Percentiles rank a stretch among this genome's conserved stretches.
phyloP scores from a whole-genome alignment of 2,329 filamentous ascomycete genomes.

The Paraconiothyrium brasiliense region DNA sequence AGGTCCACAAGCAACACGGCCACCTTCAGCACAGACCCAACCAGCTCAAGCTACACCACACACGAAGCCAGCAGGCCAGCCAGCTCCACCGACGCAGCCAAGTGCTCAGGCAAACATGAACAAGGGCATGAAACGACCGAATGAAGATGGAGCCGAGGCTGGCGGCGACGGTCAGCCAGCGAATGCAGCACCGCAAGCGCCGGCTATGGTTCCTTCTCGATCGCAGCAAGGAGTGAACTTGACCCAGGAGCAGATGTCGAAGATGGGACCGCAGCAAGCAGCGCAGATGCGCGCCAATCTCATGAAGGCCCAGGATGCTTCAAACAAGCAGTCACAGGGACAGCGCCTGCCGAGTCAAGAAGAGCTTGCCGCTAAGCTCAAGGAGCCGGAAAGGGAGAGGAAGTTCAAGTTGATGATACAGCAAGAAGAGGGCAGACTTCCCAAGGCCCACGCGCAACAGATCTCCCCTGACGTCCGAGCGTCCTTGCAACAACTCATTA shows the following conservation, averaged over 20 bases:
- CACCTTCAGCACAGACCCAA: constrained; percentile 34
- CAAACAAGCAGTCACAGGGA: constrained; percentile 39
- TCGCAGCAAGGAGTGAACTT: constrained; percentile 43
- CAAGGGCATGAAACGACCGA: constrained; percentile 49
- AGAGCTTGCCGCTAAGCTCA: constrained; percentile 38
- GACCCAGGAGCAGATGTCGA: constrained; percentile 46
- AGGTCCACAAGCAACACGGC: constrained; percentile 32
- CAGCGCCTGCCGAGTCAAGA: constrained; percentile 31
- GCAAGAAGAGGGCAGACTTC: constrained; percentile 40
- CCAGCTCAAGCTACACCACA: constrained; percentile 34
- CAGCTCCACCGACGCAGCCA: constrained; percentile 33
- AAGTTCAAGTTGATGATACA: constrained; percentile 39
- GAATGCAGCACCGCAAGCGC: constrained; percentile 45
- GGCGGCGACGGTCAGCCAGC: constrained; percentile 36
- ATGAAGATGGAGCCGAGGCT: constrained; percentile 54
- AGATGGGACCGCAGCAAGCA: constrained; percentile 44
- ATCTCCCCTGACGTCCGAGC: constrained; percentile 34
- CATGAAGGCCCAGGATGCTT: constrained; percentile 45
- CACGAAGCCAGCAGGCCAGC: constrained; percentile 31
- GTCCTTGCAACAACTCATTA: constrained; percentile 38
- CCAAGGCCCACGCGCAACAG: constrained; percentile 32
- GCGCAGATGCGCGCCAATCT: constrained; percentile 43
- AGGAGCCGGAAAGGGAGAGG: constrained; percentile 36
- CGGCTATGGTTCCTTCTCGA: constrained; percentile 44
- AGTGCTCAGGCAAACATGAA: constrained; percentile 29